phyloP scores from a whole-genome alignment of 1,139 yeast genomes.

The Candida sanyaensis region DNA sequence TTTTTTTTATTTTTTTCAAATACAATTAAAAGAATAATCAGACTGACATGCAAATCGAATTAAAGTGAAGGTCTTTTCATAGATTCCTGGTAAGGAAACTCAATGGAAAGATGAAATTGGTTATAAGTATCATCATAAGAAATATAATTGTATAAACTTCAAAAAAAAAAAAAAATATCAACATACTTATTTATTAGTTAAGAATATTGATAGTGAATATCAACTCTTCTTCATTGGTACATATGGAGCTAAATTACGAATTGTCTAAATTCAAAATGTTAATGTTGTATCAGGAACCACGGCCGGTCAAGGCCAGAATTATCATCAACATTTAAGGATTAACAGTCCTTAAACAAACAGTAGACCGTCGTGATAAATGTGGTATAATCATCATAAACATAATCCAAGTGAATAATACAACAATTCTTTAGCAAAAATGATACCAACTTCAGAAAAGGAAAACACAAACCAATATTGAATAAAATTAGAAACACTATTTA shows the following conservation, averaged over 20 bases:
- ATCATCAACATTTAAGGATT: slow-evolving; percentile 87
- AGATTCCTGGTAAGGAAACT: neutral
- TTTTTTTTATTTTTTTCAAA: too few species aligned
- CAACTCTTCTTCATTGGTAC: too few species aligned
- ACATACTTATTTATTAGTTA: slow-evolving; percentile 1
- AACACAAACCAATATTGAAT: neutral
- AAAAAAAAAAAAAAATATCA: neutral
- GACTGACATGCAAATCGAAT: slow-evolving; percentile 81
- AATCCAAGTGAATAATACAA: neutral
- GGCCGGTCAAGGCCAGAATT: slow-evolving; percentile 98
- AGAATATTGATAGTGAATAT: too few species aligned
- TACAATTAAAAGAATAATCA: slow-evolving; percentile 29
- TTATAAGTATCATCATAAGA: slow-evolving; percentile 5
- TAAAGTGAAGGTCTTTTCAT: slow-evolving; percentile 10
- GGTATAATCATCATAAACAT: slow-evolving; percentile 89
- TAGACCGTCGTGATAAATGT: slow-evolving; percentile 99
- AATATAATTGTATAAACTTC: neutral
- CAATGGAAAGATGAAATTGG: slow-evolving; percentile 11
- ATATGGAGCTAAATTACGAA: too few species aligned
- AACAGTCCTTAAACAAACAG: slow-evolving; percentile 79
- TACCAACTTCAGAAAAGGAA: neutral
- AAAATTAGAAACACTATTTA: slow-evolving; percentile 1
- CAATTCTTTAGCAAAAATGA: neutral
- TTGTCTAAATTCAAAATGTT: neutral
- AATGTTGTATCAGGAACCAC: slow-evolving; percentile 65